These are phyloP conservation scores for Backusella morwellensis DNA, from an alignment of 192 early-diverging fungal genomes.

Conservation along the genomic window DNA sequence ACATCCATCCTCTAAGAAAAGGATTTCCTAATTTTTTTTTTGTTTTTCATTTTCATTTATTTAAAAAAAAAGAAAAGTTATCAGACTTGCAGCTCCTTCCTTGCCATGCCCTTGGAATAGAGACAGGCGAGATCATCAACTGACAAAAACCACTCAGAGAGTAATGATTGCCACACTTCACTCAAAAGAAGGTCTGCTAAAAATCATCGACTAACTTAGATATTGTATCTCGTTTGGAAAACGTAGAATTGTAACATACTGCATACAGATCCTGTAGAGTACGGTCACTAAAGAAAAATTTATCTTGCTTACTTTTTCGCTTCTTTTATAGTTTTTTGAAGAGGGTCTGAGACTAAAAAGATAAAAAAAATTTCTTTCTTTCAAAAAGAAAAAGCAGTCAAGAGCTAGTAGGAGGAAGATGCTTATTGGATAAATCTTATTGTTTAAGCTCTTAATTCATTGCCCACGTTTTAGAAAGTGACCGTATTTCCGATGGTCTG, in stretches of 20 bases:
- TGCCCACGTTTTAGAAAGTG: no score
- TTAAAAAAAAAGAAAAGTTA: conserved; percentile 16
- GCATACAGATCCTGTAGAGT: conserved; percentile 36
- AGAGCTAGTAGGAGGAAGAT: no score
- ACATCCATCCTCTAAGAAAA: no score
- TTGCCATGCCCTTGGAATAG: conserved; percentile 33
- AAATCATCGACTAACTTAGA: conserved; percentile 31
- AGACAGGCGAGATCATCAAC: conserved; percentile 36
- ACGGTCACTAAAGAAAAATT: conserved; percentile 35
- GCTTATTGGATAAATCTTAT: no score
- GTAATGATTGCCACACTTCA: conserved; percentile 27
- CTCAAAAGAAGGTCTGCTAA: conserved; percentile 28
- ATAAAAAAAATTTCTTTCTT: neutral
- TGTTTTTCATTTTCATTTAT: conserved; percentile 6
- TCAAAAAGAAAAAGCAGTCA: no score
- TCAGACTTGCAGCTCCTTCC: conserved; percentile 29
- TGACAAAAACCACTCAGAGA: conserved; percentile 19
- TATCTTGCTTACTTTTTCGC: neutral
- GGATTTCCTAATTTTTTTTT: neutral
- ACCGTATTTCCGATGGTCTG: no score
- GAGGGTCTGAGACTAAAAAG: neutral
- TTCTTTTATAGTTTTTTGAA: conserved; percentile 1
- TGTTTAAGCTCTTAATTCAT: no score
- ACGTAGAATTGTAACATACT: conserved; percentile 32
- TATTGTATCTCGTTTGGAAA: conserved; percentile 29